Base-by-base conservation (phyloP, 139 green algal species). In the Chlamydomonas applanata region DNA sequence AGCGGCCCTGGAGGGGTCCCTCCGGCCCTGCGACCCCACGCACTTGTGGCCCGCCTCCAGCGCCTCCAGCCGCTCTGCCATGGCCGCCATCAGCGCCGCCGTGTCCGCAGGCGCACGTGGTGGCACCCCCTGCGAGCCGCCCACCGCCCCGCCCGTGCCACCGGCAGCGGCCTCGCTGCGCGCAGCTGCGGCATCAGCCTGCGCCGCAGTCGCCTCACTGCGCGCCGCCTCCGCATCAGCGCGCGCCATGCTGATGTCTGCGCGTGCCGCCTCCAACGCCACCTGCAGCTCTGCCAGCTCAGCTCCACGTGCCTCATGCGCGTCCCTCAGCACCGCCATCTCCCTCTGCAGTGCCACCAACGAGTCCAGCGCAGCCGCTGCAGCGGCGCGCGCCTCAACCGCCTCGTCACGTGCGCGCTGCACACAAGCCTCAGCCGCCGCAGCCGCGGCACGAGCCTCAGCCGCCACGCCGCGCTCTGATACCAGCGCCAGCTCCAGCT, bases 21-120 rank as follows among this genome's bases (percentile, higher is more conserved):
- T n/a, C n/a, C n/a, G n/a, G n/a, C n/a, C n/a, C n/a, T n/a, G n/a
- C n/a, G n/a, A n/a, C n/a, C n/a, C n/a, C n/a, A n/a, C n/a, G n/a
- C 67, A 73, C 67, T 27, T 73, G 44, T 73, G 67, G 20, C 67
- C 67, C 11, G 67, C 67, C 46, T 73, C 67, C 25, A 73, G 29
- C 3, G 67, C 67, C 44, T 73, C 67, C 44, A 73, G 46, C 45
- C 67, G 33, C 67, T 73, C 24, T 27, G 67, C 67, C 67, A 73
- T 73, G 45, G 40, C 40, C 46, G 67, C 67, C 67, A 73, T 34
- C 25, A 73, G 46, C 67, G 27, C 67, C 13, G 24, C 67, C 24
- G 44, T 69, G 53, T 61, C 53, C 13, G 45, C 45, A 54, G 16
- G 45, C 45, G 14, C 14, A 13, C 13, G 49, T 57, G 49, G n/a